Evolutionary conservation across 2,329 filamentous ascomycete genomes (phyloP).

Genomic region (Coniosporium uncinatum): DNA sequence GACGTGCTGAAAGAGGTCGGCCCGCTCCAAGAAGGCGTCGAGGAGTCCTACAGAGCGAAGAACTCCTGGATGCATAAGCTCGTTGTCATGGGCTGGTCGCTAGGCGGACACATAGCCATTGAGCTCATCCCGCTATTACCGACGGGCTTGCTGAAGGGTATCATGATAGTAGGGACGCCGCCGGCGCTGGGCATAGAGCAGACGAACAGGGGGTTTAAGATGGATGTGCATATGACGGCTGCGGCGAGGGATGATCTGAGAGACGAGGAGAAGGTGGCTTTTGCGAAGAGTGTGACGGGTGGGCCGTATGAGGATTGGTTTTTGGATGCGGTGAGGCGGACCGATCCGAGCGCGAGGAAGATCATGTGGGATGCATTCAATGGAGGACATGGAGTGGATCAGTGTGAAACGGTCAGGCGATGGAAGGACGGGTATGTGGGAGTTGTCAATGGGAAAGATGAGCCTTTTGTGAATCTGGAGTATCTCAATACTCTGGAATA

Average conservation of each 20-base stretch:
- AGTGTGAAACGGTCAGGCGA: constrained; percentile 13
- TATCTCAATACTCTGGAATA: constrained; percentile 20
- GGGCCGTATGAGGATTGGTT: constrained; percentile 19
- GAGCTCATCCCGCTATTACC: constrained; percentile 17
- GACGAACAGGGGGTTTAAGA: constrained; percentile 9
- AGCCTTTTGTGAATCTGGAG: constrained; percentile 22
- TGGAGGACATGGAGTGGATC: constrained; percentile 11
- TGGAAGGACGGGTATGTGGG: constrained; percentile 13
- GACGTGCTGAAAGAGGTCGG: constrained; percentile 18
- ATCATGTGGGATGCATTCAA: constrained; percentile 15
- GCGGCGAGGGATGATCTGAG: constrained; percentile 11
- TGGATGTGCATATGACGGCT: constrained; percentile 8
- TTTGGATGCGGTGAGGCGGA: constrained; percentile 15
- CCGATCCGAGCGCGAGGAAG: constrained; percentile 16
- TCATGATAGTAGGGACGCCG: constrained; percentile 20
- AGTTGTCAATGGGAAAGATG: constrained; percentile 20
- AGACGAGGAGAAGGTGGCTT: constrained; percentile 10
- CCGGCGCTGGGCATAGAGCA: constrained; percentile 13
- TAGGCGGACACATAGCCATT: constrained; percentile 24
- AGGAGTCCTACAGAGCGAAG: not conserved
- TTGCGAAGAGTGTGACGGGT: constrained; percentile 8
- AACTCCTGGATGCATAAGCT: no score
- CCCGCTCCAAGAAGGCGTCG: constrained; percentile 8
- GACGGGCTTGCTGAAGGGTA: constrained; percentile 1
- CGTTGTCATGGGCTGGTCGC: constrained; percentile 22